Evolutionary conservation across 2,329 filamentous ascomycete genomes (phyloP).

Genomic region (Paecilomyces dactylethromorphus): DNA sequence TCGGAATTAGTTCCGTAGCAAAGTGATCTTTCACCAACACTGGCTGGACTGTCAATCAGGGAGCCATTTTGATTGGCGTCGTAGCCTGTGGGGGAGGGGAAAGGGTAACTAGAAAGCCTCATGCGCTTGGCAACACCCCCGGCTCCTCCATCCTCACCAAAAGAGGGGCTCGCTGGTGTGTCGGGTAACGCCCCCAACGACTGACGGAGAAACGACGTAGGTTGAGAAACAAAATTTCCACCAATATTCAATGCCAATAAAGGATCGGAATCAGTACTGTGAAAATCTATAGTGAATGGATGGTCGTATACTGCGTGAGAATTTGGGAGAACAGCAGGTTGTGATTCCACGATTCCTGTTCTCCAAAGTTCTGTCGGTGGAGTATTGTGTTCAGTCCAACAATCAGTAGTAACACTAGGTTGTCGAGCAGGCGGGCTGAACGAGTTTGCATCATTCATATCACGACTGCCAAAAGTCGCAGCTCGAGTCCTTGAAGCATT

Average conservation of each 20-base stretch:
- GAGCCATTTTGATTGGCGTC: neutral
- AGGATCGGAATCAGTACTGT: slow-evolving; percentile 16
- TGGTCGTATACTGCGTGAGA: neutral
- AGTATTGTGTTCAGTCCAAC: neutral
- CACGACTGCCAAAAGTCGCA: neutral
- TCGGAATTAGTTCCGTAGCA: neutral
- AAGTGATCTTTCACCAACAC: neutral
- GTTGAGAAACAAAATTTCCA: slow-evolving; percentile 23
- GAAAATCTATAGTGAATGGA: slow-evolving; percentile 11
- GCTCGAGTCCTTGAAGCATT: neutral
- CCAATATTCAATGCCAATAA: slow-evolving; percentile 24
- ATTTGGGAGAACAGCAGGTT: neutral
- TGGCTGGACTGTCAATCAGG: neutral
- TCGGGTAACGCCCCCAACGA: slow-evolving; percentile 30
- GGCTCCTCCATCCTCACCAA: neutral
- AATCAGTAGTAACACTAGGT: neutral
- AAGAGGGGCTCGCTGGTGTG: slow-evolving; percentile 14
- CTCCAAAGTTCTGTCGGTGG: neutral
- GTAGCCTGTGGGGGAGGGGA: neutral
- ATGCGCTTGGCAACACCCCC: neutral
- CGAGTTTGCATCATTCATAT: neutral
- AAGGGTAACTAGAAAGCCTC: neutral
- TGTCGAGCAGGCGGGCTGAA: neutral
- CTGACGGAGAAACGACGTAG: slow-evolving; percentile 29
- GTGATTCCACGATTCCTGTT: neutral